Conservation (phyloP, 495 filamentous ascomycete species). For the Xanthoparmelia taractica region DNA sequence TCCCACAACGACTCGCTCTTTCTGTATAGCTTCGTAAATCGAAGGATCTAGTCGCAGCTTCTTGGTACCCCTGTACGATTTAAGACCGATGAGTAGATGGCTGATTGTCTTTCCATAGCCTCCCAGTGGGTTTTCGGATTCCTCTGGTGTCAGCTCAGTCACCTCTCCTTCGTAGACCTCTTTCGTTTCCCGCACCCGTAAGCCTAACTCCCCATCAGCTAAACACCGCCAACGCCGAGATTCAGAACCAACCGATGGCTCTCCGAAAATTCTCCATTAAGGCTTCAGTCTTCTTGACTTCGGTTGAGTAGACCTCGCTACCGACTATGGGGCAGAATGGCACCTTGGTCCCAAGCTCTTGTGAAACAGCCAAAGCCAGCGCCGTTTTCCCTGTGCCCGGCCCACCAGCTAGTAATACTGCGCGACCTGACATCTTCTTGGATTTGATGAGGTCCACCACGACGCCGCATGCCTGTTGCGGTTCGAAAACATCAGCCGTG, state of each 20-base stretch:
- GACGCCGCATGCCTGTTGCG: constrained; percentile 71
- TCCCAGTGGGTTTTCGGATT: constrained; percentile 94
- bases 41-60: constrained; percentile 92
- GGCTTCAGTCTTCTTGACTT: constrained; percentile 98
- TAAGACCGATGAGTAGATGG: constrained; percentile 79
- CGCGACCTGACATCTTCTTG: constrained; percentile 94
- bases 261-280: constrained; percentile 97
- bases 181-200: constrained; percentile 94
- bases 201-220: constrained; percentile 38
- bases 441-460: constrained; percentile 89
- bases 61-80: constrained; percentile 90
- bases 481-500: constrained; percentile 1
- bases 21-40: constrained; percentile 98
- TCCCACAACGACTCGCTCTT: constrained; percentile 89
- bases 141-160: constrained; percentile 90
- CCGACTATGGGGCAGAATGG: constrained; percentile 96
- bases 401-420: constrained; percentile 83
- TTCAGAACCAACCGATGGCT: constrained; percentile 65
- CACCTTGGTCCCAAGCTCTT: constrained; percentile 93
- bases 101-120: constrained; percentile 92
- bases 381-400: constrained; percentile 97
- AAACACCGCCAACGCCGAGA: not conserved
- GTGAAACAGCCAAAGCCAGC: constrained; percentile 84
- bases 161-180: constrained; percentile 97
- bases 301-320: constrained; percentile 92